Percentiles rank a stretch among this genome's conserved stretches.
phyloP scores from a whole-genome alignment of 1,284 basidiomycete genomes.

The Sanghuangporus weigelae region DNA sequence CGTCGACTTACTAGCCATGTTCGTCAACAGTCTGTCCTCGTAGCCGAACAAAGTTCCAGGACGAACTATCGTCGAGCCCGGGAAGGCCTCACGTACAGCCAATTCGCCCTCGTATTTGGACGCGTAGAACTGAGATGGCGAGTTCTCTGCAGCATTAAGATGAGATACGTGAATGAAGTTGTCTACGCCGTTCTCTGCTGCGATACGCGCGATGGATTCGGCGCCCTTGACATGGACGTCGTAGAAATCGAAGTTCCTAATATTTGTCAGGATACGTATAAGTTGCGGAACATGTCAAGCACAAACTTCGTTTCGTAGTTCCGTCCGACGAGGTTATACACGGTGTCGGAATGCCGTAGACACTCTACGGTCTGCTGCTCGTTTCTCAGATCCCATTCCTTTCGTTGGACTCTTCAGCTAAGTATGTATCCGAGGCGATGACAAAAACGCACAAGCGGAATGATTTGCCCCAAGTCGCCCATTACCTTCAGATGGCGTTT shows the following conservation, averaged over 20 bases:
- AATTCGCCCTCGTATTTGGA: constrained; percentile 91
- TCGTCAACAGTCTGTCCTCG: constrained; percentile 94
- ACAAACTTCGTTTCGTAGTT: constrained; percentile 87
- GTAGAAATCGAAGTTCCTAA: constrained; percentile 78
- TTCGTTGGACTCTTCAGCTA: constrained; percentile 8
- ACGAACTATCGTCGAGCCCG: constrained; percentile 84
- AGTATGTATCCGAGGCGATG: neutral
- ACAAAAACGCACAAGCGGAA: constrained; percentile 70
- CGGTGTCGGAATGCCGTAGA: constrained; percentile 92
- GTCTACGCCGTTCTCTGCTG: constrained; percentile 73
- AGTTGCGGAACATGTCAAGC: constrained; percentile 4
- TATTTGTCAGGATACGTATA: constrained; percentile 26
- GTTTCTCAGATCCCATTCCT: constrained; percentile 94
- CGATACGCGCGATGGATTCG: constrained; percentile 76
- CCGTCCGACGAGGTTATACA: constrained; percentile 90
- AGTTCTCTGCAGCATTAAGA: constrained; percentile 82
- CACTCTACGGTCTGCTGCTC: constrained; percentile 92
- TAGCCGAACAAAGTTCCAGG: constrained; percentile 87
- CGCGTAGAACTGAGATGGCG: constrained; percentile 80
- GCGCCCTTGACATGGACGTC: constrained; percentile 81
- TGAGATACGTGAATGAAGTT: constrained; percentile 95
- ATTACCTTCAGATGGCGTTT: constrained; percentile 88
- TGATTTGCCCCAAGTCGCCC: constrained; percentile 97
- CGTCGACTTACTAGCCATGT: constrained; percentile 71
- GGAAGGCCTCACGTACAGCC: constrained; percentile 81